Percentiles rank a stretch among this genome's conserved stretches.
phyloP scores from a whole-genome alignment of 768 basidiomycete genomes.

The Mycena kentingensis region DNA sequence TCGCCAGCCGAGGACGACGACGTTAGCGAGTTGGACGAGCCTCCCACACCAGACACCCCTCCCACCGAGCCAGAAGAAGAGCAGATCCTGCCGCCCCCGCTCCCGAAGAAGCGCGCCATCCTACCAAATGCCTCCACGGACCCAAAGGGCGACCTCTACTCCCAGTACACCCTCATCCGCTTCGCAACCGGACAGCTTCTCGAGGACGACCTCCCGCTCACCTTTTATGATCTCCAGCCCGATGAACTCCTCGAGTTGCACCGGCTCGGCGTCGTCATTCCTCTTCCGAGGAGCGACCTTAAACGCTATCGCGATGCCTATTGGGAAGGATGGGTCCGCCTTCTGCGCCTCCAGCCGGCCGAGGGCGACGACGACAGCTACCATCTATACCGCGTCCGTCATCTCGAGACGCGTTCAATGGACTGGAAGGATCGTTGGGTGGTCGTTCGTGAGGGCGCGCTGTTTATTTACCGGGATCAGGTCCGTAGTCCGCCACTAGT shows the following conservation, averaged over 20 bases:
- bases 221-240: slow-evolving; percentile 61
- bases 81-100: not conserved
- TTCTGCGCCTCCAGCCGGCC: slow-evolving; percentile 48
- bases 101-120: slow-evolving; percentile 9
- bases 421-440: slow-evolving; percentile 25
- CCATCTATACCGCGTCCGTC: slow-evolving; percentile 24
- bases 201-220: slow-evolving; percentile 59
- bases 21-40: slow-evolving; percentile 12
- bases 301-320: slow-evolving; percentile 54
- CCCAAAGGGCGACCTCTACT: slow-evolving; percentile 16
- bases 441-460: slow-evolving; percentile 19
- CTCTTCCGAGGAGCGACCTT: slow-evolving; percentile 40
- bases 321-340: slow-evolving; percentile 56
- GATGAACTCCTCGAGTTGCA: slow-evolving; percentile 76
- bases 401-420: slow-evolving; percentile 34
- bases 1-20: slow-evolving; percentile 8
- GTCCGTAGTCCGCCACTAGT: not conserved
- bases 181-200: slow-evolving; percentile 72
- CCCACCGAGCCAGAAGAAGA: slow-evolving; percentile 4
- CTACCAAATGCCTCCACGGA: slow-evolving; percentile 4
- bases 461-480: slow-evolving; percentile 18
- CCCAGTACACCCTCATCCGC: slow-evolving; percentile 54
- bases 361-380: slow-evolving; percentile 23
- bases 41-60: not conserved
- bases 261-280: slow-evolving; percentile 40